These are phyloP conservation scores for Apophysomyces elegans DNA, from an alignment of 371 early-diverging fungal genomes.

Conservation along the genomic window DNA sequence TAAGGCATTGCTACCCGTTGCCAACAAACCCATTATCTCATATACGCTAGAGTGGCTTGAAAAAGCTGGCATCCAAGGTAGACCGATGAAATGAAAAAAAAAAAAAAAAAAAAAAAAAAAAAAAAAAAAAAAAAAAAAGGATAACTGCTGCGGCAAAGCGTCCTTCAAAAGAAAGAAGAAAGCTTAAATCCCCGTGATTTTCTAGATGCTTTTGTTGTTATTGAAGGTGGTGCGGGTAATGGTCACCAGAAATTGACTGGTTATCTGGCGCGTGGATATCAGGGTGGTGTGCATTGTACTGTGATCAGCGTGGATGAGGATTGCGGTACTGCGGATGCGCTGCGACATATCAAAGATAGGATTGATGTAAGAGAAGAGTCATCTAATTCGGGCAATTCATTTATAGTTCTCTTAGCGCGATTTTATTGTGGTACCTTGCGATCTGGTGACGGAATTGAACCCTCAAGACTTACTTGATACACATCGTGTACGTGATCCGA, in stretches of 20 bases:
- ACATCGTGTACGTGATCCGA: conserved; percentile 77
- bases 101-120: too few relatives aligned
- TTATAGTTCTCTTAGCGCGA: conserved; percentile 62
- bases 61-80: conserved; percentile 83
- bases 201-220: conserved; percentile 82
- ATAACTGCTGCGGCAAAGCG: too few relatives aligned
- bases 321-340: conserved; percentile 84
- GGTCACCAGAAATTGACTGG: conserved; percentile 60
- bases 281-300: conserved; percentile 62
- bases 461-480: conserved; percentile 83
- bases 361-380: conserved; percentile 62
- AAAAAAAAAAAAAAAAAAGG: too few relatives aligned
- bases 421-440: conserved; percentile 90
- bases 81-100: too few relatives aligned
- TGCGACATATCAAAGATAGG: conserved; percentile 77
- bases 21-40: conserved; percentile 91
- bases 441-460: conserved; percentile 82
- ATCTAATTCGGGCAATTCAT: not conserved
- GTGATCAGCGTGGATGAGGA: conserved; percentile 75
- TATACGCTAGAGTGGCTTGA: conserved; percentile 94
- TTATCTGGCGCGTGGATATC: conserved; percentile 77
- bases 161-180: not conserved
- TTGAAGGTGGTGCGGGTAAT: conserved; percentile 45
- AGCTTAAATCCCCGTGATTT: not conserved
- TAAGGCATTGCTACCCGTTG: conserved; percentile 91